Evolutionary conservation across 495 filamentous ascomycete species (phyloP), one percentile per base, ranked within the genome.

Genomic region (Aspergillus heteromorphus): DNA sequence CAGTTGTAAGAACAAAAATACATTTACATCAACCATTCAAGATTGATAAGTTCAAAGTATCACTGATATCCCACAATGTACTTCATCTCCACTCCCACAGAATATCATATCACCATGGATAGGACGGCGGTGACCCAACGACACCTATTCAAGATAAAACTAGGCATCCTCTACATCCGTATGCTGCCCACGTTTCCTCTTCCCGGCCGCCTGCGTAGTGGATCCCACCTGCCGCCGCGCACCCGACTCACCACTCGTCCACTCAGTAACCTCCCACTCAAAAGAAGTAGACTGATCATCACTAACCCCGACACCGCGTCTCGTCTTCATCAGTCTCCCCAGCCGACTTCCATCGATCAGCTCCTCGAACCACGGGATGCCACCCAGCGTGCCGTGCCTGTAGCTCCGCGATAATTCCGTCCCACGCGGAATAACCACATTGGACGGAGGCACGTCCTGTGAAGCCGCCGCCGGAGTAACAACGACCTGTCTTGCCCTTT

Each of bases 241-340:
- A 14, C 59, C 71, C n/a, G 72, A 75, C 36, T 77, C 82, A 45
- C 78, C 83, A 50, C 78, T 82, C 36, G 78, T 80, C 79, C 82
- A 91, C 67, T 96, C 91, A 40, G 83, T 79, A 55, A 96, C 74
- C 69, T 95, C 90, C 87, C 89, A 95, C 62, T 92, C 87, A 34
- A 93, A 77, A 23, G 72, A 80, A 13, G 79, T 79, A 13, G 70
- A 74, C 9, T 84, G 82, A 64, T 87, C 81, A 48, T 67, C 73
- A 50, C 76, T 82, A 29, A 69, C 62, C 19, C 73, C 70, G 42
- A 75, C 68, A 1, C 79, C 76, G 20, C 85, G 83, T 62, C 77
- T 79, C 58, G 75, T 71, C 54, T 80, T 71, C 66, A 83, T 85
- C 62, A 91, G 67, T 17, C 71, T 79, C 10, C 88, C 89, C 30